Evolutionary conservation across 169 alveolate genomes (phyloP).

Genomic region (Plasmodium malariae): DNA sequence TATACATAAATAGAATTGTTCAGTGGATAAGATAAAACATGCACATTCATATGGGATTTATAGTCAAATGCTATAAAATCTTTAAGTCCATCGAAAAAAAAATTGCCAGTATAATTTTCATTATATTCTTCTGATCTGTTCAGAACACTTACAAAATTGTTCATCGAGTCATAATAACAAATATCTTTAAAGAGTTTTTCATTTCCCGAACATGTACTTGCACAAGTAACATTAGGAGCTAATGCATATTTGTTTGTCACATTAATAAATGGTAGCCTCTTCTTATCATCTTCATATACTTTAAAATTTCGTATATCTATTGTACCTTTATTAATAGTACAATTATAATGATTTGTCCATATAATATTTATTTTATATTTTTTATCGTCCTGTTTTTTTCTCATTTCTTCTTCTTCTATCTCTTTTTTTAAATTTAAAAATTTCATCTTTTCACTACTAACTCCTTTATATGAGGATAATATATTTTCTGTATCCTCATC

Average conservation of each 20-base stretch:
- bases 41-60: not conserved
- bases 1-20: constrained; percentile 40
- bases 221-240: constrained; percentile 32
- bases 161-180: constrained; percentile 38
- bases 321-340: constrained; percentile 57
- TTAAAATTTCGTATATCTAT: constrained; percentile 32
- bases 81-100: constrained; percentile 52
- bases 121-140: constrained; percentile 24
- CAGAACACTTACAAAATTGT: constrained; percentile 33
- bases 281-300: not conserved
- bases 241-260: constrained; percentile 10
- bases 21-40: constrained; percentile 43
- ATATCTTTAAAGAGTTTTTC: constrained; percentile 21
- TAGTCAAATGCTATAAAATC: constrained; percentile 63
- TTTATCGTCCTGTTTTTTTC: not conserved
- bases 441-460: constrained; percentile 15
- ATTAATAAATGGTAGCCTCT: constrained; percentile 17
- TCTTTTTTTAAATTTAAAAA: constrained; percentile 15
- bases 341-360: constrained; percentile 49
- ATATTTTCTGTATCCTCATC: not conserved
- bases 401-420: not conserved
- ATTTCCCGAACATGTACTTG: constrained; percentile 38
- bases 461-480: not conserved
- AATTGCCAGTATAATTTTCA: constrained; percentile 8
- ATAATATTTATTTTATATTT: not conserved